These are phyloP conservation scores for Alternaria tenuissima DNA, from an alignment of 2,329 filamentous ascomycete genomes.

Conservation along the genomic window DNA sequence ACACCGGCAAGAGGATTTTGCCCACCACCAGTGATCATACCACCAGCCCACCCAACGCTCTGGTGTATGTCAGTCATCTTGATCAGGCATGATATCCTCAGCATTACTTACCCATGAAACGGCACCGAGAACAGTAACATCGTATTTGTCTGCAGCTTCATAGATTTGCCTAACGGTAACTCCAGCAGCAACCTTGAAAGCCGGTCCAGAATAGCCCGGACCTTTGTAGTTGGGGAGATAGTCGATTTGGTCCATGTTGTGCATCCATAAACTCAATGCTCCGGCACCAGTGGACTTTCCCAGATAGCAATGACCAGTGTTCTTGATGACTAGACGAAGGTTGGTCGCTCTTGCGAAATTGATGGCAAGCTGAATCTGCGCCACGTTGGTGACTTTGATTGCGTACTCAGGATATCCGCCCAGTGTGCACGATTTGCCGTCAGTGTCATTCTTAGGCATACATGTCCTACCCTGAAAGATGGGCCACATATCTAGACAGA, in stretches of 20 bases:
- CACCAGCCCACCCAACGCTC: conserved; percentile 58
- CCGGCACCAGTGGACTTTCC: conserved; percentile 38
- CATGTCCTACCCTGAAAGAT: conserved; percentile 42
- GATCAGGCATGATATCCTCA: neutral
- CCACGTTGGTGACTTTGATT: conserved; percentile 32
- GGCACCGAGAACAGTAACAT: conserved; percentile 33
- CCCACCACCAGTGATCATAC: conserved; percentile 57
- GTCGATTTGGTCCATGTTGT: conserved; percentile 39
- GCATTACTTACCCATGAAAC: conserved; percentile 24
- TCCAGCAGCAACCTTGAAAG: conserved; percentile 40
- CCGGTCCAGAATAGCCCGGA: conserved; percentile 36
- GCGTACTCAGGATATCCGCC: conserved; percentile 41
- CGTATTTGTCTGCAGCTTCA: conserved; percentile 32
- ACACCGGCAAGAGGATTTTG: conserved; percentile 60
- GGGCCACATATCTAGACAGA: conserved; percentile 26
- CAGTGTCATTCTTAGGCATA: conserved; percentile 30
- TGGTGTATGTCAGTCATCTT: neutral
- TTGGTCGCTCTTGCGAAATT: conserved; percentile 40
- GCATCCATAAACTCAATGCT: conserved; percentile 42
- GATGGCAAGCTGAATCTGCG: conserved; percentile 38
- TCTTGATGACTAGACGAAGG: conserved; percentile 41
- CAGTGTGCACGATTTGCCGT: conserved; percentile 33
- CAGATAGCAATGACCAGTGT: conserved; percentile 43
- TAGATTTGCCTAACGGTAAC: conserved; percentile 41
- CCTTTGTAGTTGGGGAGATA: conserved; percentile 35